These are phyloP conservation scores for Avena sativa DNA, from an alignment of 176 grass and related monocot species.

Conservation along the genomic window DNA sequence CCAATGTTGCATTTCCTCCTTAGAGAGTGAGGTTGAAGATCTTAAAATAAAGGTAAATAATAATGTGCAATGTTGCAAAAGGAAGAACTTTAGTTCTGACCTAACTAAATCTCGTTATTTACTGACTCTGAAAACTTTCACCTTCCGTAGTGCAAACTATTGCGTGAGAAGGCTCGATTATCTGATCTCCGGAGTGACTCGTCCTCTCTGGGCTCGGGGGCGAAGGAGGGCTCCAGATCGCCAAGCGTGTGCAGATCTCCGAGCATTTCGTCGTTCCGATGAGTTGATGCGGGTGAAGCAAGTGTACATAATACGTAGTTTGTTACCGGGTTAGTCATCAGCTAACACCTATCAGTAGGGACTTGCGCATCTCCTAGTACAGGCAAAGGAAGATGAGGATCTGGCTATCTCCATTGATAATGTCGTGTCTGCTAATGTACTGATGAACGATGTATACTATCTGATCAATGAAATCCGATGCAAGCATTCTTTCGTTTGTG, in stretches of 20 bases:
- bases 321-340: slow-evolving; percentile 42
- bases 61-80: not conserved
- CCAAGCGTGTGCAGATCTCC: slow-evolving; percentile 38
- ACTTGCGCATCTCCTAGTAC: slow-evolving; percentile 29
- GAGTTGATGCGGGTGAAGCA: not conserved
- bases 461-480: slow-evolving; percentile 7
- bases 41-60: slow-evolving; percentile 72
- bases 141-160: slow-evolving; percentile 56
- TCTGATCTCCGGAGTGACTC: slow-evolving; percentile 45
- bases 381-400: slow-evolving; percentile 28
- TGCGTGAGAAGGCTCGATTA: slow-evolving; percentile 63
- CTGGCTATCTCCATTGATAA: slow-evolving; percentile 9
- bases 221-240: slow-evolving; percentile 19
- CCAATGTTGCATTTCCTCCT: slow-evolving; percentile 56
- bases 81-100: not conserved
- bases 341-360: slow-evolving; percentile 43
- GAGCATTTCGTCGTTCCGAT: slow-evolving; percentile 49
- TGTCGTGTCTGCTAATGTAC: slow-evolving; percentile 12
- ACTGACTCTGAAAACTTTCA: not conserved
- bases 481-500: not conserved
- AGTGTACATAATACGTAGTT: slow-evolving; percentile 45
- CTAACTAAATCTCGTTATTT: not conserved
- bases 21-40: slow-evolving; percentile 69
- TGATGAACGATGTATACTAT: not conserved
- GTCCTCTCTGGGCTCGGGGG: slow-evolving; percentile 33